Base-by-base conservation (phyloP, 2,329 filamentous ascomycete species). In the Gliomastix tumulicola region DNA sequence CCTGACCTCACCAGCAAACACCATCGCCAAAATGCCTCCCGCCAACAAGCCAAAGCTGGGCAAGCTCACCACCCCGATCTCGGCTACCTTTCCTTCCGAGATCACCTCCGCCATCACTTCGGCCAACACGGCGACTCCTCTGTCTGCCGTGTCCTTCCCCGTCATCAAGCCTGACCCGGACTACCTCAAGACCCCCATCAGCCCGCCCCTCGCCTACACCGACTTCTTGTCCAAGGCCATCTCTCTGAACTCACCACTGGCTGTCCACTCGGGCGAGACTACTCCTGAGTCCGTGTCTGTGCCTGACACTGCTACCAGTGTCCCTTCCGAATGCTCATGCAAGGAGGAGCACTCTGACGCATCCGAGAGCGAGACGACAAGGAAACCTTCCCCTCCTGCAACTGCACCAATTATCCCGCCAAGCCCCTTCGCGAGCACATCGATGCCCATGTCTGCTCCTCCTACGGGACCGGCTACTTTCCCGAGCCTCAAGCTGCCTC, bases 161-260 rank as follows among this genome's bases (percentile, higher is more conserved):
- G 58, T 51, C 43, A 60, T 54, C 44, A 62, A 61, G 44, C 59
- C 64, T 8, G 65, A 62, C 22, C 56, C 65, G 7, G 67, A 68
- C 39, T 71, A 74, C 49, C 76, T 89, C 68, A 90, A 89, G 63
- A 96, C 89, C 5, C 89, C 89, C 34, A 94, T 97, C 58, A 94
- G 85, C 35, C 90, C 90, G 36, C 90, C 90, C 4, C 71, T 76
- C 17, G 89, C 90, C 40, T 97, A 97, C 57, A 83, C 87, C 47
- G 88, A 97, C 54, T 97, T 96, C 55, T 79, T 97, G 44, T 54
- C 58, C 35, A 90, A 88, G 63, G 80, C 82, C 41, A 79, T 94
- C 63, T 82, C 82, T 15, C 69, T 88, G 40, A 77, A 80, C 54
- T 88, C 82, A 44, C 84, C 85, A 8, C 20, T 41, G 6, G 74